Evolutionary conservation across 1,139 yeast genomes (phyloP), one percentile per base, ranked within the genome.

Genomic region (Pichia norvegensis): DNA sequence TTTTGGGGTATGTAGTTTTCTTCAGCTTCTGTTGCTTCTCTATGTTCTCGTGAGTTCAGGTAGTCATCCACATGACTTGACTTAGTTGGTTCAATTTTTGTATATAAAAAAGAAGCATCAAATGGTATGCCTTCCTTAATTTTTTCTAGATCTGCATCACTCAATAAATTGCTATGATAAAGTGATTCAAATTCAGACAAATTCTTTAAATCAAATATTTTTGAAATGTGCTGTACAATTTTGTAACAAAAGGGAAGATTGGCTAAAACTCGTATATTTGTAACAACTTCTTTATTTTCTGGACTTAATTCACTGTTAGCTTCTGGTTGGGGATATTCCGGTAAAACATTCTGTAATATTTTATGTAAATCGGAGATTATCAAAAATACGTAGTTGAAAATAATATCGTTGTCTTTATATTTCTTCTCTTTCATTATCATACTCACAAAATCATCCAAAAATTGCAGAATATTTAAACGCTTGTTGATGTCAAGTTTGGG

Each of bases 381-480:
- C 29, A 63, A 68, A 35, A 66, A 66, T n/a, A 80, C 65, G 57
- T 80, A 82, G 29, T 50, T 49, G 29, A 29, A 46, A 7, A 47
- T 40, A 17, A 49, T 45, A 33, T 50, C 53, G 20, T 43, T 46
- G 7, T 43, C 38, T 5, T 27, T 36, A 17, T 43, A 45, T 19
- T 49, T 47, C 2, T 42, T 20, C 11, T 52, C 55, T 10, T 43
- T 46, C 11, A 47, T 39, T 21, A 59, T 54, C 36, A 70, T 71
- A 37, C 62, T 59, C 8, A 76, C 63, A 36, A 85, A 63, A 8
- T 79, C 74, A 51, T 84, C 92, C 2, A 86, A 62, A 55, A 85
- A 79, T 58, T 79, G 85, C 49, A 86, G 72, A 13, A 84, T 72
- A 52, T 84, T 84, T 36, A 85, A 68, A 49, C 85, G 72, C 35